Conservation (phyloP, 2,329 filamentous ascomycete genomes). For the Bipolaris cookei region DNA sequence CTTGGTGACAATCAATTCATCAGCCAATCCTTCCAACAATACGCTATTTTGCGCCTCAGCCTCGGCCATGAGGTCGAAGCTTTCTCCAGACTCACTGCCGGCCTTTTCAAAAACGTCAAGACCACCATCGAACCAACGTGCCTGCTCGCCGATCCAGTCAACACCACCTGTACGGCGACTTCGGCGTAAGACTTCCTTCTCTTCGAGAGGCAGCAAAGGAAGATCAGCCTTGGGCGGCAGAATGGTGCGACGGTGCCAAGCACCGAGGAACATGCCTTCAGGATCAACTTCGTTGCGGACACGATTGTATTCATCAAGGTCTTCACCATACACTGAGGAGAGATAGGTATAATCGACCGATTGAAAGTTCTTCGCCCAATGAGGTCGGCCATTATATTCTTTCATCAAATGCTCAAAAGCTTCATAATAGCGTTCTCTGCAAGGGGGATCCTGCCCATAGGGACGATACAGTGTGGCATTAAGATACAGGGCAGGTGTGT, state of each 20-base stretch:
- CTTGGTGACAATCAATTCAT: slow-evolving; percentile 12
- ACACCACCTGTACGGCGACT: slow-evolving; percentile 40
- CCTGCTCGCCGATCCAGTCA: slow-evolving; percentile 51
- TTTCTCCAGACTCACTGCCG: slow-evolving; percentile 42
- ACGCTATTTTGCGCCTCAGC: slow-evolving; percentile 52
- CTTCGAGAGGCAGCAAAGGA: slow-evolving; percentile 48
- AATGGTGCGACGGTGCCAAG: slow-evolving; percentile 77
- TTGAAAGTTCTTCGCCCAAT: slow-evolving; percentile 92
- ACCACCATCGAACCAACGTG: slow-evolving; percentile 45
- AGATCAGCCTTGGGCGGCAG: slow-evolving; percentile 39
- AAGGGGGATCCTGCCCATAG: slow-evolving; percentile 78
- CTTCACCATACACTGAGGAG: slow-evolving; percentile 70
- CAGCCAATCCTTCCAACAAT: slow-evolving; percentile 34
- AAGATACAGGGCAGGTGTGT: slow-evolving; percentile 81
- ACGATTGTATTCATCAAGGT: slow-evolving; percentile 69
- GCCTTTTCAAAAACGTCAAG: slow-evolving; percentile 40
- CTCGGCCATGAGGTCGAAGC: slow-evolving; percentile 56
- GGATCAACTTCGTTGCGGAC: slow-evolving; percentile 76
- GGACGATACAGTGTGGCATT: slow-evolving; percentile 90
- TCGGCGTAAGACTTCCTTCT: slow-evolving; percentile 51
- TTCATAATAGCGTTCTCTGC: slow-evolving; percentile 78
- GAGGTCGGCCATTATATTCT: slow-evolving; percentile 79
- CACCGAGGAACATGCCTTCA: slow-evolving; percentile 85
- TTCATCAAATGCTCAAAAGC: slow-evolving; percentile 92
- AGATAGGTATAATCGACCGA: slow-evolving; percentile 66